Percentiles rank a stretch among this genome's conserved stretches.
phyloP scores from a whole-genome alignment of 192 early-diverging fungal genomes.

The Nowakowskiella sp. region DNA sequence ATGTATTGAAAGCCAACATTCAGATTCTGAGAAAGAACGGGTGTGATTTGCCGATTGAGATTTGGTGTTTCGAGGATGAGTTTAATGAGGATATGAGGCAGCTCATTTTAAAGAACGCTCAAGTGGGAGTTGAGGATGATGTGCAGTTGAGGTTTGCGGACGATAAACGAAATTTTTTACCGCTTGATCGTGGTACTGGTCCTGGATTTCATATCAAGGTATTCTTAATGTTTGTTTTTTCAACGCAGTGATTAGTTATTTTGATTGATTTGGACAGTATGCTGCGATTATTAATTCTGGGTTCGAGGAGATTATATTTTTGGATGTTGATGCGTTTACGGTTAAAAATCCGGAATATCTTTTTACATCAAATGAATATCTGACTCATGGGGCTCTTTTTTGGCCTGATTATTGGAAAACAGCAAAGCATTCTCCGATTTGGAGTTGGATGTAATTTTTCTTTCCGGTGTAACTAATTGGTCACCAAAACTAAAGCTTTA shows the following conservation, averaged over 20 bases:
- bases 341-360: not conserved
- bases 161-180: not conserved
- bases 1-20: no score
- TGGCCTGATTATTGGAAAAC: constrained; percentile 11
- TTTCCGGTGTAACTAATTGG: not conserved
- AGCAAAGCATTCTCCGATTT: not conserved
- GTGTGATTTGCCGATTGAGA: no score
- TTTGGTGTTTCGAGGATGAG: no score
- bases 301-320: not conserved
- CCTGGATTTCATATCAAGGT: not conserved
- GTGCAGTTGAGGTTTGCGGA: not conserved
- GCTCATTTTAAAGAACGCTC: no score
- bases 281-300: not conserved
- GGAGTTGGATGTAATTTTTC: not conserved
- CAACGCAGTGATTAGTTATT: no score
- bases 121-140: no score
- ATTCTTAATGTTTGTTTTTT: no score
- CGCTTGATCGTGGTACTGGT: not conserved
- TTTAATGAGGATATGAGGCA: no score
- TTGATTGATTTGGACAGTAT: no score
- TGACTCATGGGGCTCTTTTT: not conserved
- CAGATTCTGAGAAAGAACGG: no score
- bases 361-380: not conserved
- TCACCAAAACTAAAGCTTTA: not conserved
- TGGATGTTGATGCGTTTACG: not conserved